These are phyloP conservation scores for Skeletonema marinoi DNA, from an alignment of 108 stramenopile species.

Conservation along the genomic window DNA sequence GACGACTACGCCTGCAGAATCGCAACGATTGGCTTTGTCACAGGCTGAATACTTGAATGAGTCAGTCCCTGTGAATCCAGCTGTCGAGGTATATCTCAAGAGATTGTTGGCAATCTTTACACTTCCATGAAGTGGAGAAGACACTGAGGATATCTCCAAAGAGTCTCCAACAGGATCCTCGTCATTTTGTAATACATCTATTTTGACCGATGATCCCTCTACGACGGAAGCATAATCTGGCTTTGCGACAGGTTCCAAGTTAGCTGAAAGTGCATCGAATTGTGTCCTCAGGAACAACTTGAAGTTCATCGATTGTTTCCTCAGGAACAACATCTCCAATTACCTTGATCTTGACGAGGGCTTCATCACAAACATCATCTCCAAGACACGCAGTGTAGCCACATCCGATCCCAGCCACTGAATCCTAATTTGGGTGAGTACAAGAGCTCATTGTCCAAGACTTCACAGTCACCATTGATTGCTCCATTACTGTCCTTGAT, in stretches of 20 bases:
- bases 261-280: background rate
- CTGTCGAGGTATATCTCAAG: conserved; percentile 11
- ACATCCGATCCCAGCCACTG: conserved; percentile 28
- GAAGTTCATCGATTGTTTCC: too few relatives aligned
- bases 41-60: conserved; percentile 19
- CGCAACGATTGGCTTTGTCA: conserved; percentile 1
- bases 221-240: conserved; percentile 6
- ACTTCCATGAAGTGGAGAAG: conserved; percentile 14
- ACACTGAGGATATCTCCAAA: conserved; percentile 4
- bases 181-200: conserved; percentile 26
- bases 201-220: background rate
- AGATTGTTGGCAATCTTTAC: conserved; percentile 11
- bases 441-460: conserved; percentile 23
- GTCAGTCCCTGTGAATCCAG: conserved; percentile 18
- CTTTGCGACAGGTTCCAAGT: background rate
- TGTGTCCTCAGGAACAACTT: background rate
- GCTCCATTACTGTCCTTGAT: conserved; percentile 5
- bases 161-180: background rate
- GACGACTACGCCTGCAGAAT: conserved; percentile 1
- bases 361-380: conserved; percentile 31
- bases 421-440: conserved; percentile 25
- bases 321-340: background rate
- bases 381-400: conserved; percentile 31
- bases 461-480: conserved; percentile 21
- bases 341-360: conserved; percentile 29